A percentile compares a stretch with the other conserved stretches of the same genome.
These are phyloP conservation scores for Colletotrichum acutatum DNA, from an alignment of 2,329 filamentous ascomycete genomes.

Conservation along the genomic window DNA sequence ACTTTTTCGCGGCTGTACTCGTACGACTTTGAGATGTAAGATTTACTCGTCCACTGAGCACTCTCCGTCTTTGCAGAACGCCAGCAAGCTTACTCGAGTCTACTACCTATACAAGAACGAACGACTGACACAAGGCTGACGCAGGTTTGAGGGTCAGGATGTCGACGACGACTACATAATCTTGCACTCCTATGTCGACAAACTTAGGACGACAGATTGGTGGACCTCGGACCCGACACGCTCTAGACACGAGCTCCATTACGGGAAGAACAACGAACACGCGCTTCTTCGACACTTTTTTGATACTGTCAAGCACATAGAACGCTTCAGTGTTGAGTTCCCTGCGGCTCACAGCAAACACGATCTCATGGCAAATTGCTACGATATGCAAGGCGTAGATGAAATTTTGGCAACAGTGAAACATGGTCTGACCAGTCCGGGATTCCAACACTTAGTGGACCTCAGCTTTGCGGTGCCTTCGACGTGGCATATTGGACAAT, in stretches of 20 bases:
- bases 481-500: slow-evolving; percentile 12
- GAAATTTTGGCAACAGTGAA: background rate
- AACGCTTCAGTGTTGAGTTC: slow-evolving; percentile 4
- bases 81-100: background rate
- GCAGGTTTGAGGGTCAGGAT: background rate
- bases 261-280: slow-evolving; percentile 6
- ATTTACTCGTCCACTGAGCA: too few species aligned
- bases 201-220: background rate
- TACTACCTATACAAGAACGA: background rate
- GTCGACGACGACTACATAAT: slow-evolving; percentile 9
- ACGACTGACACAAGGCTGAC: background rate
- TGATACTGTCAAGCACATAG: background rate
- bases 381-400: slow-evolving; percentile 10
- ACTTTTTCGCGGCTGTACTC: slow-evolving; percentile 1
- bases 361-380: slow-evolving; percentile 4
- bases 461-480: slow-evolving; percentile 14
- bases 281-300: background rate
- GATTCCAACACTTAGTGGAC: background rate
- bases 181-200: slow-evolving; percentile 3
- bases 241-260: background rate
- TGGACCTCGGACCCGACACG: background rate
- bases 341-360: background rate
- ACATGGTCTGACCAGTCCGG: background rate
- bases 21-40: slow-evolving; percentile 1
- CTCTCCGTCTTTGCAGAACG: background rate